phyloP scores from a whole-genome alignment of 2,329 filamentous ascomycete species.

The Hyphodiscus sp. region DNA sequence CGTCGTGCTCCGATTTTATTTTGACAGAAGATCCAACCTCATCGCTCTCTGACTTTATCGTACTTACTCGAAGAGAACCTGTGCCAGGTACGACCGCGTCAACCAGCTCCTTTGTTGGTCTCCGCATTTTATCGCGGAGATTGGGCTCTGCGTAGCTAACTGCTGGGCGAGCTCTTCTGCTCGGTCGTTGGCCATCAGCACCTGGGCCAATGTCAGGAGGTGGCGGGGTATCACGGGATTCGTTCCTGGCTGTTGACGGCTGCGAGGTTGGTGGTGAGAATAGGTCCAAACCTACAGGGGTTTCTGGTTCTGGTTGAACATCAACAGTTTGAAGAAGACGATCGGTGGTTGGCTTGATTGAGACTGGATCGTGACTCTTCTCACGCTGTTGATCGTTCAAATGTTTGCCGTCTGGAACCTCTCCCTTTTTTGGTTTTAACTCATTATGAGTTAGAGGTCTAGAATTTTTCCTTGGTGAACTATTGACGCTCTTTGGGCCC shows the following conservation, averaged over 20 bases:
- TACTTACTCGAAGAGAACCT: conserved; percentile 33
- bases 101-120: conserved; percentile 68
- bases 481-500: conserved; percentile 47
- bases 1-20: conserved; percentile 26
- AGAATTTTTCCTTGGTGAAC: conserved; percentile 48
- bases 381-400: conserved; percentile 15
- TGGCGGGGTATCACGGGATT: conserved; percentile 49
- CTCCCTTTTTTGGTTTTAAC: conserved; percentile 34
- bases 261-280: conserved; percentile 45
- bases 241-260: conserved; percentile 28
- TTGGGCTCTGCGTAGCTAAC: conserved; percentile 82
- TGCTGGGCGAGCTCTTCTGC: conserved; percentile 58
- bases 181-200: conserved; percentile 55
- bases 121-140: conserved; percentile 74
- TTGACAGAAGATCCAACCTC: conserved; percentile 1
- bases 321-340: conserved; percentile 24
- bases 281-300: conserved; percentile 36
- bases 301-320: conserved; percentile 28
- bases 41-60: conserved; percentile 21
- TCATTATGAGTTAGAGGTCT: conserved; percentile 34
- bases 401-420: conserved; percentile 21
- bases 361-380: conserved; percentile 10
- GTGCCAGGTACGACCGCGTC: conserved; percentile 66
- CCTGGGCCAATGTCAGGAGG: conserved; percentile 49
- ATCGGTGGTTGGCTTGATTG: not conserved